Conservation (phyloP, 345 rosid species). For the Mercurialis annua region DNA sequence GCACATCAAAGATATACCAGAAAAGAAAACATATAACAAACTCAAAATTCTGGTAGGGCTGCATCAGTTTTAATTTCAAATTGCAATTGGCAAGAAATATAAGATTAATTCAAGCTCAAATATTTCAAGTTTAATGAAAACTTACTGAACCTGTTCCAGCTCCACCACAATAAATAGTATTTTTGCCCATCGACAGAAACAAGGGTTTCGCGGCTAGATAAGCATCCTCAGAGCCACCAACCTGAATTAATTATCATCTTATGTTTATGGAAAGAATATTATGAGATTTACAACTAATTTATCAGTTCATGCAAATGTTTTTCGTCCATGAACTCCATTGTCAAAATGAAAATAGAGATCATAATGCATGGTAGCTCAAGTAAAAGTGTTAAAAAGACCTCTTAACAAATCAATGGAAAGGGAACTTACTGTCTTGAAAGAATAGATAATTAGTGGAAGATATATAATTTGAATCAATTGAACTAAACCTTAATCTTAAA, state of each 20-base stretch:
- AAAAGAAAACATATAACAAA: not conserved
- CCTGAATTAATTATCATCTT: constrained; percentile 45
- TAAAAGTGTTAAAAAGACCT: not conserved
- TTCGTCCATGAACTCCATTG: not conserved
- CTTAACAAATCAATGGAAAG: not conserved
- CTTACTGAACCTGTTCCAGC: constrained; percentile 95
- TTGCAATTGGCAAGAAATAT: too few relatives aligned
- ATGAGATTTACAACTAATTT: not conserved
- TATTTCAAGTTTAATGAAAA: constrained; percentile 16
- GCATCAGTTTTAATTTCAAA: not conserved
- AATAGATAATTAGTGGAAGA: not conserved
- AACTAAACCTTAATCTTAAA: not conserved
- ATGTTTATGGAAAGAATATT: constrained; percentile 8
- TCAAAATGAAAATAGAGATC: not conserved
- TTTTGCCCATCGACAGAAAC: constrained; percentile 78
- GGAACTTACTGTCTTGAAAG: not conserved
- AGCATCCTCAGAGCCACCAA: constrained; percentile 83
- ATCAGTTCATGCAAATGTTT: not conserved
- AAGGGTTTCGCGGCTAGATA: constrained; percentile 64
- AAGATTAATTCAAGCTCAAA: not conserved
- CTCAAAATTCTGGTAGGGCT: not conserved
- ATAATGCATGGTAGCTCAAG: not conserved
- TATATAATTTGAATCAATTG: not conserved
- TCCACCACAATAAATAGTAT: constrained; percentile 79
- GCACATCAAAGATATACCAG: not conserved